Evolutionary conservation across 441 rosid genomes (phyloP).

Genomic region (Pelargonium cotyledonis): DNA sequence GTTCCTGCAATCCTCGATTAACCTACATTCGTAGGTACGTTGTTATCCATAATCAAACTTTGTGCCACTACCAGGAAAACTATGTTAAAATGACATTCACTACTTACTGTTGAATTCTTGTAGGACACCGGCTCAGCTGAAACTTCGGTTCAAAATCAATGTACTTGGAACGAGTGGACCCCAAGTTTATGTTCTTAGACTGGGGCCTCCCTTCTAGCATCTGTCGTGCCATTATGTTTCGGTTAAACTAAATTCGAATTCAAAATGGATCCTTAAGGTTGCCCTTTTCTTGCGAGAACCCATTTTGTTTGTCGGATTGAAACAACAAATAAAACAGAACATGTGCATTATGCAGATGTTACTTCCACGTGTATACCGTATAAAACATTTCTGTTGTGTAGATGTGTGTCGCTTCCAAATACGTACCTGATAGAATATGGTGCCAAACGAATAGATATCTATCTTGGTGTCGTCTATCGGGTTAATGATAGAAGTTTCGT

Average conservation of each 20-base stretch:
- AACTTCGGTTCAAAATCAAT: slow-evolving; percentile 37
- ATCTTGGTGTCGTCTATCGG: slow-evolving; percentile 28
- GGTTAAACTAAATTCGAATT: background rate
- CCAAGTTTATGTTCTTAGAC: slow-evolving; percentile 17
- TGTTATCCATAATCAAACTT: background rate
- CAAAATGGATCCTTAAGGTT: no score
- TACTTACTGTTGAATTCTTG: slow-evolving; percentile 43
- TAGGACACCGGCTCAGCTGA: slow-evolving; percentile 36
- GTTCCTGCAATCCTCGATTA: slow-evolving; percentile 32
- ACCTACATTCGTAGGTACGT: slow-evolving; percentile 19
- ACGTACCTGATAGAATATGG: slow-evolving; percentile 41
- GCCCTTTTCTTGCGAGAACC: no score
- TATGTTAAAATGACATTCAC: background rate
- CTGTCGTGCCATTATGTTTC: slow-evolving; percentile 22
- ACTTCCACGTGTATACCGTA: no score
- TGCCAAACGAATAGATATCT: slow-evolving; percentile 37
- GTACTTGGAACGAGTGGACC: slow-evolving; percentile 19
- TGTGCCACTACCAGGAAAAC: background rate
- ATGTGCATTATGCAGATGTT: background rate
- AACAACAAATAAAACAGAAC: no score
- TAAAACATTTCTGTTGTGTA: no score
- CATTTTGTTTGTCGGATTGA: no score
- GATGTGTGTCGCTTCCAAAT: background rate
- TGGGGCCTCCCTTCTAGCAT: slow-evolving; percentile 45
- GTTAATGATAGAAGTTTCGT: slow-evolving; percentile 19